Evolutionary conservation across 2,329 filamentous ascomycete species (phyloP).

Genomic region (Hirsutella rhossiliensis): DNA sequence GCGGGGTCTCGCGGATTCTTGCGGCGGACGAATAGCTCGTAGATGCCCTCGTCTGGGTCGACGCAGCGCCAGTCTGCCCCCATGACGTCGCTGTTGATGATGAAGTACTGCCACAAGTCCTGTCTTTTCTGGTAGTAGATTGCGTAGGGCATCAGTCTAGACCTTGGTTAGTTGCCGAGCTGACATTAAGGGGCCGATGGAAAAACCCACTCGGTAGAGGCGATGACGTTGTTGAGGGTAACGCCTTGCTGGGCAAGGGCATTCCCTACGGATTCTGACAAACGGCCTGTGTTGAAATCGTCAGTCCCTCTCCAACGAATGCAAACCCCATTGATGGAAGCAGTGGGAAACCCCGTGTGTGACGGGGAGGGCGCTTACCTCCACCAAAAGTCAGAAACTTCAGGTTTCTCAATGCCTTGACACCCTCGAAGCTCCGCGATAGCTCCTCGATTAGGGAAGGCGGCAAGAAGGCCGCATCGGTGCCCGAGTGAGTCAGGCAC

Average conservation of each 20-base stretch:
- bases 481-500: slow-evolving; percentile 14
- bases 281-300: slow-evolving; percentile 14
- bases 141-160: slow-evolving; percentile 21
- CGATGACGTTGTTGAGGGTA: slow-evolving; percentile 22
- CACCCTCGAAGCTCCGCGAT: slow-evolving; percentile 16
- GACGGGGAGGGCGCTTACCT: slow-evolving; percentile 17
- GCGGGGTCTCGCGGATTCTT: slow-evolving; percentile 8
- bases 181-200: background rate
- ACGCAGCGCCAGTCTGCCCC: slow-evolving; percentile 25
- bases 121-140: slow-evolving; percentile 17
- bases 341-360: too few species aligned
- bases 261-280: slow-evolving; percentile 23
- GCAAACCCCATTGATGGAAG: fast-evolving
- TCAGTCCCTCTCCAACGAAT: too few species aligned
- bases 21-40: slow-evolving; percentile 16
- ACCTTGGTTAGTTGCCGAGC: background rate
- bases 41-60: slow-evolving; percentile 2
- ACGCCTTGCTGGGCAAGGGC: slow-evolving; percentile 21
- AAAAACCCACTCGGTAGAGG: slow-evolving; percentile 26
- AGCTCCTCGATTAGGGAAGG: slow-evolving; percentile 31
- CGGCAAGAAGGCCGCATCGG: slow-evolving; percentile 18
- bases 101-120: slow-evolving; percentile 28
- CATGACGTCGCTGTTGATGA: slow-evolving; percentile 23
- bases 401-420: slow-evolving; percentile 18
- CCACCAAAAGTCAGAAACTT: slow-evolving; percentile 22